These are phyloP conservation scores for Lipomyces starkeyi DNA, from an alignment of 805 yeast species.

Conservation along the genomic window DNA sequence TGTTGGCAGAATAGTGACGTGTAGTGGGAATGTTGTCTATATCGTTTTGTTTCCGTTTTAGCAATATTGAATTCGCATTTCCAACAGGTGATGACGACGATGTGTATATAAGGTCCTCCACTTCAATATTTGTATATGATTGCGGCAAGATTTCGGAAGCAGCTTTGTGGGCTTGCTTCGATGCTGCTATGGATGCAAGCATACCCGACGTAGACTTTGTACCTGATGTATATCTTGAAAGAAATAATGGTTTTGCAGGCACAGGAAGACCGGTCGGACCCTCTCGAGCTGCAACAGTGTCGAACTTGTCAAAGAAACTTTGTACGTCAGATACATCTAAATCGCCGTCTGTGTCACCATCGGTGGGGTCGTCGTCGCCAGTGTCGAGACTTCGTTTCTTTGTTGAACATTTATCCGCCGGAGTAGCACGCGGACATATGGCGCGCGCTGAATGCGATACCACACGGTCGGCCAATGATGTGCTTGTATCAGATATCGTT, in stretches of 20 bases:
- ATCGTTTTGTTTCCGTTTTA: conserved; percentile 1
- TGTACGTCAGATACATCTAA: not conserved
- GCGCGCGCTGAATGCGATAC: not conserved
- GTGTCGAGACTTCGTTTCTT: not conserved
- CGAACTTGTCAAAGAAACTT: not conserved
- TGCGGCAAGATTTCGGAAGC: not conserved
- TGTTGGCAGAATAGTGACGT: not conserved
- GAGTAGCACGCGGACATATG: not conserved
- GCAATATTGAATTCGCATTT: not conserved
- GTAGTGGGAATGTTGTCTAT: not conserved
- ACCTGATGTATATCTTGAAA: not conserved
- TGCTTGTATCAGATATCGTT: not conserved
- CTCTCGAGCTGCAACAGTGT: not conserved
- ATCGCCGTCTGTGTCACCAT: not conserved
- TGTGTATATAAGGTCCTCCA: not conserved
- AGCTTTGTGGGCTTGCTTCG: not conserved
- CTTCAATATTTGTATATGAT: not conserved
- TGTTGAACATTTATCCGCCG: not conserved
- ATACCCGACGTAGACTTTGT: not conserved
- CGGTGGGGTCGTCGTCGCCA: not conserved
- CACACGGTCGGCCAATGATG: not conserved
- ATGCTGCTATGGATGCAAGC: not conserved
- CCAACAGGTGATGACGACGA: not conserved
- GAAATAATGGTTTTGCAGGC: not conserved
- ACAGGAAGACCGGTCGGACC: not conserved